Base-by-base conservation (phyloP, 768 basidiomycete species). In the Omphalotus guepiniiformis region DNA sequence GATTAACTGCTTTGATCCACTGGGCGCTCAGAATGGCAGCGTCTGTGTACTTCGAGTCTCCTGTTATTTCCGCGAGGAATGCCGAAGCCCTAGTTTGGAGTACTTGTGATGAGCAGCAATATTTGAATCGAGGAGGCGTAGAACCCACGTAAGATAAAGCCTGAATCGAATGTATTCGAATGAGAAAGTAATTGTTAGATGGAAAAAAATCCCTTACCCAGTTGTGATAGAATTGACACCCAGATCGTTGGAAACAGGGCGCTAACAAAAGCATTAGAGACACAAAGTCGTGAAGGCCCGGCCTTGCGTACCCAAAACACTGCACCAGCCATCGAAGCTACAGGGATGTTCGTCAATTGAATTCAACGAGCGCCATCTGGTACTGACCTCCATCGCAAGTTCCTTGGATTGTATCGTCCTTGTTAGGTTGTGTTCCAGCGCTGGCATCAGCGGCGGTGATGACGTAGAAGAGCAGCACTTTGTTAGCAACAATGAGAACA, bases 291-390 rank as follows among this genome's bases (percentile, higher is more conserved):
- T 6, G 3, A 34, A 38, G 21, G 3, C 7, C 1, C 4, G 28
- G 26, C 16, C 11, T 15, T 15, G 44, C 63, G 42, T 52, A 75
- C 75, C 76, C 77, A 79, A 54, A 79, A 80, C 15, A 79, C 78
- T 7, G 74, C 75, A 2, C 78, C 77, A 4, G 70, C 74, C 74
- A 78, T 78, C 11, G 72, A 71, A 18, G 58, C 72, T 75, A 48
- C 16, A 22, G 15, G 9, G 23, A 49, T 16, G 19, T 48, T 36
- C 46, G 32, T 18, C 6, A 32, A n/a, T 29, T 5, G 3, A 16
- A 29, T 19, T 8, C 12, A 7, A 8, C 6, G 18, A 29, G 6
- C 7, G 22, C 18, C 22, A 6, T 8, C 4, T 6, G 13, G 11
- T 11, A 64, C 70, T 44, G 22, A 75, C 74, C 53, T 42, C 71